phyloP scores from a whole-genome alignment of 805 yeast species.

The Lipomyces orientalis region DNA sequence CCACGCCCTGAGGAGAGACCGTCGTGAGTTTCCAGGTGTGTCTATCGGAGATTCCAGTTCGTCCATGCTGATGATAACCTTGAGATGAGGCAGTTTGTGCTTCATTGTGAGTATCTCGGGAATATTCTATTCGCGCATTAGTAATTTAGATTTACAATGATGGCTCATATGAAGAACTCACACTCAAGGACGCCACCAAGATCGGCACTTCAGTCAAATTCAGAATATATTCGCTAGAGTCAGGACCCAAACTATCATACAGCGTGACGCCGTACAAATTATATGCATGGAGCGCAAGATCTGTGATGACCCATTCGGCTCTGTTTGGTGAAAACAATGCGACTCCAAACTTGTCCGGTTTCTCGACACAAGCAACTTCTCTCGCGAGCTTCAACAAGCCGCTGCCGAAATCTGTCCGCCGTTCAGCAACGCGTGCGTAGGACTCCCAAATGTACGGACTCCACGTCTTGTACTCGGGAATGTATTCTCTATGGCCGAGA shows the following conservation, averaged over 20 bases:
- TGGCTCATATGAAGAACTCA: not conserved
- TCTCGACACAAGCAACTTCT: slow-evolving; percentile 41
- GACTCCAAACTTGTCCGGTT: slow-evolving; percentile 54
- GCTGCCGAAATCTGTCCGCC: slow-evolving; percentile 59
- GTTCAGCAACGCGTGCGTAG: slow-evolving; percentile 51
- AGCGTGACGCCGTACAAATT: slow-evolving; percentile 58
- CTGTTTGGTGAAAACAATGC: slow-evolving; percentile 64
- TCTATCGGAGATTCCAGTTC: slow-evolving; percentile 44
- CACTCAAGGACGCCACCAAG: slow-evolving; percentile 58
- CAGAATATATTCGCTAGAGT: slow-evolving; percentile 67
- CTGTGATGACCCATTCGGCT: slow-evolving; percentile 72
- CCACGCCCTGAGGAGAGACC: slow-evolving; percentile 47
- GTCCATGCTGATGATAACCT: slow-evolving; percentile 64
- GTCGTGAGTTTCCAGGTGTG: slow-evolving; percentile 40
- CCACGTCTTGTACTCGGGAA: slow-evolving; percentile 48
- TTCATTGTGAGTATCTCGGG: slow-evolving; percentile 55
- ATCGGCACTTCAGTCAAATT: slow-evolving; percentile 66
- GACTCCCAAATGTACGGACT: slow-evolving; percentile 54
- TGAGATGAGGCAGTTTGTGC: slow-evolving; percentile 51
- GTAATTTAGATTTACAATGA: not conserved
- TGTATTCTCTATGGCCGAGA: slow-evolving; percentile 49
- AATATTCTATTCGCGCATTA: slow-evolving; percentile 48
- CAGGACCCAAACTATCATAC: slow-evolving; percentile 62
- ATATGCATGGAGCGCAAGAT: slow-evolving; percentile 68
- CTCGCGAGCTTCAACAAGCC: slow-evolving; percentile 55